phyloP scores from a whole-genome alignment of 805 yeast genomes.

The Yarrowia hollandica region DNA sequence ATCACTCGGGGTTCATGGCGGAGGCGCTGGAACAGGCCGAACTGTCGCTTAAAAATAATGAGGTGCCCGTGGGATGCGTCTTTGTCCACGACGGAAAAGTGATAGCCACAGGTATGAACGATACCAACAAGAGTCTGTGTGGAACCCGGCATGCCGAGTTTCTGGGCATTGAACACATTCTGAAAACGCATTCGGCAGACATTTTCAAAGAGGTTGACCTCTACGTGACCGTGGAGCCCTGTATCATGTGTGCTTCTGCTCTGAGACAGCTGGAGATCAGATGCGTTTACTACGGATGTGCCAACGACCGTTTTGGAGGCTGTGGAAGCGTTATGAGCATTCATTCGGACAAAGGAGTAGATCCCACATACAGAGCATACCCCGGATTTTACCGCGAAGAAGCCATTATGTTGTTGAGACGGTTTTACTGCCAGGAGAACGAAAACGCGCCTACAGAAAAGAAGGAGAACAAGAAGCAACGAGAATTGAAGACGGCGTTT shows the following conservation, averaged over 20 bases:
- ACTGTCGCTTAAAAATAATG: constrained; percentile 62
- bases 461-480: constrained; percentile 53
- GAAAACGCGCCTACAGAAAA: constrained; percentile 81
- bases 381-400: constrained; percentile 83
- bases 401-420: constrained; percentile 76
- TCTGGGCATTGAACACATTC: constrained; percentile 64
- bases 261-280: constrained; percentile 74
- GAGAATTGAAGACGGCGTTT: constrained; percentile 52
- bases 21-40: constrained; percentile 51
- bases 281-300: constrained; percentile 84
- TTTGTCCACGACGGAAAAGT: constrained; percentile 57
- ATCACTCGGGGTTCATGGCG: constrained; percentile 39
- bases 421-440: constrained; percentile 84
- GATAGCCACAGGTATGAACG: constrained; percentile 77
- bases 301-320: constrained; percentile 95
- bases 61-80: constrained; percentile 84
- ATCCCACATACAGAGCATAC: constrained; percentile 51
- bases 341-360: constrained; percentile 47
- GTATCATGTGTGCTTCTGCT: constrained; percentile 96
- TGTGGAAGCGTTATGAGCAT: constrained; percentile 81
- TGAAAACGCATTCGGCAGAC: constrained; percentile 40
- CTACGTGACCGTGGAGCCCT: constrained; percentile 96
- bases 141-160: constrained; percentile 81
- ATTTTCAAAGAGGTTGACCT: constrained; percentile 59
- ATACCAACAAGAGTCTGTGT: constrained; percentile 77